phyloP scores from a whole-genome alignment of 1,284 basidiomycete genomes.

The Sutorius eximius region DNA sequence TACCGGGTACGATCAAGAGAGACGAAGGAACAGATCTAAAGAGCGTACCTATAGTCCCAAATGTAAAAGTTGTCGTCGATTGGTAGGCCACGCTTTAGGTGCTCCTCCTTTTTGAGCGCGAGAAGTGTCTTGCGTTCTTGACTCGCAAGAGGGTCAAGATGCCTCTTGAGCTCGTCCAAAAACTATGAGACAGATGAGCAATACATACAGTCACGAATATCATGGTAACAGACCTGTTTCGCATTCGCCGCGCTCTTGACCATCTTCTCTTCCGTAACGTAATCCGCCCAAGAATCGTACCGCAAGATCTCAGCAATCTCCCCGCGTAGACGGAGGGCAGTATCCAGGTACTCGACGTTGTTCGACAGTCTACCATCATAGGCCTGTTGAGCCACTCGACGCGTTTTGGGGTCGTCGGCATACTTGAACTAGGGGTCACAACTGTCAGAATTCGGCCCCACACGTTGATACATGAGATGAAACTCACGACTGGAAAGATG shows the following conservation, averaged over 20 bases:
- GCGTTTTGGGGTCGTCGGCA: conserved; percentile 67
- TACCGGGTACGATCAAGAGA: conserved; percentile 4
- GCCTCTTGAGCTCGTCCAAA: conserved; percentile 68
- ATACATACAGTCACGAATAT: background rate
- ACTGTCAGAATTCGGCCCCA: background rate
- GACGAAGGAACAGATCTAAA: background rate
- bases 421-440: conserved; percentile 63
- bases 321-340: conserved; percentile 66
- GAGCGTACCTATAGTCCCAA: conserved; percentile 55
- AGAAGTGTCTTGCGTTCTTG: conserved; percentile 69
- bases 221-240: conserved; percentile 44
- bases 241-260: conserved; percentile 58
- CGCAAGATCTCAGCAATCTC: conserved; percentile 65
- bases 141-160: conserved; percentile 69
- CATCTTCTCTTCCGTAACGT: conserved; percentile 82
- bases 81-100: conserved; percentile 53
- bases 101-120: conserved; percentile 71
- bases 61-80: conserved; percentile 71
- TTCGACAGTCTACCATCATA: conserved; percentile 65
- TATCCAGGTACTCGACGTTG: conserved; percentile 69
- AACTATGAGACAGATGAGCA: conserved; percentile 42
- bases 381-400: conserved; percentile 61
- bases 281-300: conserved; percentile 82
- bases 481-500: conserved; percentile 70
- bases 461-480: background rate